A percentile compares a stretch with the other conserved stretches of the same genome.
phyloP scores from a whole-genome alignment of 441 rosid genomes.

The Erysimum cheiri region DNA sequence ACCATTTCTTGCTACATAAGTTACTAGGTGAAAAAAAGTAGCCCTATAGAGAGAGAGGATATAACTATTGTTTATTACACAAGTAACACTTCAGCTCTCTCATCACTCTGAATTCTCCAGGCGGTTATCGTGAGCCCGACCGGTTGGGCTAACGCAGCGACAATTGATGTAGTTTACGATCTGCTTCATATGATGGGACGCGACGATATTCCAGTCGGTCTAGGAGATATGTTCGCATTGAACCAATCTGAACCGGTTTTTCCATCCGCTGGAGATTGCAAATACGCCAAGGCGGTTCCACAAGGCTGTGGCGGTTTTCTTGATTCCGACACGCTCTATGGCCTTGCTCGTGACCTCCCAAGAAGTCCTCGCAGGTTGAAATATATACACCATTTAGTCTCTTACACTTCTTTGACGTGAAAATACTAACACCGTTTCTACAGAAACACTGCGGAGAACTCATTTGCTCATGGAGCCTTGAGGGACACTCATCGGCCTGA shows the following conservation, averaged over 20 bases:
- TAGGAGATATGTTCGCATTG: slow-evolving; percentile 67
- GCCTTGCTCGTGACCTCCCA: slow-evolving; percentile 76
- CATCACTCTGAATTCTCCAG: slow-evolving; percentile 46
- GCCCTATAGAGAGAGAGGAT: neutral
- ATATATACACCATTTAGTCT: neutral
- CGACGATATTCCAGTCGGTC: slow-evolving; percentile 82
- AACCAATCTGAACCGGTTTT: slow-evolving; percentile 63
- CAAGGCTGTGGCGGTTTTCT: slow-evolving; percentile 84
- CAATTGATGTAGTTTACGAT: slow-evolving; percentile 82
- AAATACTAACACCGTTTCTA: neutral
- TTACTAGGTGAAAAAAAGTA: neutral
- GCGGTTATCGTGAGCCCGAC: slow-evolving; percentile 83
- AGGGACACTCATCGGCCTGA: slow-evolving; percentile 72
- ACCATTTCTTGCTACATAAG: neutral
- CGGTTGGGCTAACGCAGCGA: slow-evolving; percentile 97
- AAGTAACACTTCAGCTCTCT: neutral
- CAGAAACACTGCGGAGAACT: slow-evolving; percentile 82
- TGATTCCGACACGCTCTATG: slow-evolving; percentile 88
- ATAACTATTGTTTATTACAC: neutral
- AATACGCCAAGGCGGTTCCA: slow-evolving; percentile 72
- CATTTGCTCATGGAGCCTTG: slow-evolving; percentile 64
- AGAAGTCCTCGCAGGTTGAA: slow-evolving; percentile 82
- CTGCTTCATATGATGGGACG: slow-evolving; percentile 98
- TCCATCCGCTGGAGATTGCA: slow-evolving; percentile 74
- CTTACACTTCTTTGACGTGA: neutral